Conservation (phyloP, 345 rosid genomes). For the Microcos paniculata region DNA sequence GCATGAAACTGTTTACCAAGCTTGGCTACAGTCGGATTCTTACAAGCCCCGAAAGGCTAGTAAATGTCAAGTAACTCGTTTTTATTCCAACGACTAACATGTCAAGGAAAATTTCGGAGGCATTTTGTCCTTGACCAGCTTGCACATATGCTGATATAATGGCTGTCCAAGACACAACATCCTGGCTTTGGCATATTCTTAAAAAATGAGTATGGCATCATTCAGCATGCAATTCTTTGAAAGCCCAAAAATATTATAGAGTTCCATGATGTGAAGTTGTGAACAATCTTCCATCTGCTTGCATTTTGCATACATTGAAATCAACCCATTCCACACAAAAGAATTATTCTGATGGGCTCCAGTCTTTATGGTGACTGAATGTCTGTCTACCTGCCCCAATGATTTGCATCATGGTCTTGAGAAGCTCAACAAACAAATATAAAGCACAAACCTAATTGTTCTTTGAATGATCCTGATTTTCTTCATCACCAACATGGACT, state of each 20-base stretch:
- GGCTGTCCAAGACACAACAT: constrained; percentile 28
- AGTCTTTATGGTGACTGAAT: constrained; percentile 43
- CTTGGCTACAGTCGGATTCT: no score
- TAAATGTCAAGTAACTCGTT: constrained; percentile 25
- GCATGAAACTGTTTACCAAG: no score
- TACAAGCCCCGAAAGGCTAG: no score
- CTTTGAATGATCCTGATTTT: no score
- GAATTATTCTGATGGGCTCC: constrained; percentile 37
- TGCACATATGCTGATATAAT: constrained; percentile 31
- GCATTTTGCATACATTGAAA: constrained; percentile 56
- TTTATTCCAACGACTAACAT: constrained; percentile 26
- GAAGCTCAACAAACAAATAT: constrained; percentile 25
- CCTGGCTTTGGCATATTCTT: constrained; percentile 21
- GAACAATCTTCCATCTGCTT: constrained; percentile 38
- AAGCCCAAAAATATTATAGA: constrained; percentile 46
- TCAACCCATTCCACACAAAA: constrained; percentile 48
- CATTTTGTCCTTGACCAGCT: constrained; percentile 24
- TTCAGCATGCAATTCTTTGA: constrained; percentile 22
- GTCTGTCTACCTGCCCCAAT: constrained; percentile 44
- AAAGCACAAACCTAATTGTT: no score
- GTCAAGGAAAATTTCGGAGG: constrained; percentile 27
- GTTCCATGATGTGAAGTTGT: constrained; percentile 60
- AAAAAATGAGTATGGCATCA: constrained; percentile 25
- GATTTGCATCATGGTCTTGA: constrained; percentile 34
- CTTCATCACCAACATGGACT: no score